Conservation (phyloP, 2,329 filamentous ascomycete species). For the Stachybotrys chartarum region DNA sequence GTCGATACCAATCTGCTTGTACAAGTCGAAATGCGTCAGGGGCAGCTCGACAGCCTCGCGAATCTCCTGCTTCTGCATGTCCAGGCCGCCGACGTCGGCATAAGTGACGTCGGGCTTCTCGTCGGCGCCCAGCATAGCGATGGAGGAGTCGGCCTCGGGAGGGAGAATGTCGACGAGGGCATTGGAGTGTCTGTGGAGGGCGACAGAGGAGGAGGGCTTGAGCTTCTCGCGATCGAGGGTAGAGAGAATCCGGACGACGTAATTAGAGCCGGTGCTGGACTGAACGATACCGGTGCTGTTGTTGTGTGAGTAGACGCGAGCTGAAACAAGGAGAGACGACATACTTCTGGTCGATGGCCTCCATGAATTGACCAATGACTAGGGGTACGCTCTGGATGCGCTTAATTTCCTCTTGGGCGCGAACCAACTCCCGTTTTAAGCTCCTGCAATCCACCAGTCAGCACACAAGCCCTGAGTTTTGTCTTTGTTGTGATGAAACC, state of each 20-base stretch:
- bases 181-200: slow-evolving; percentile 96
- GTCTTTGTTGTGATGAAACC: slow-evolving; percentile 4
- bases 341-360: slow-evolving; percentile 98
- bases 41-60: slow-evolving; percentile 95
- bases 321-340: slow-evolving; percentile 13
- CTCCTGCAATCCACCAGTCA: slow-evolving; percentile 48
- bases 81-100: slow-evolving; percentile 91
- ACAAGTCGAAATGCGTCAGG: slow-evolving; percentile 94
- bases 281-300: slow-evolving; percentile 95
- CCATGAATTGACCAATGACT: slow-evolving; percentile 99
- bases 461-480: not conserved
- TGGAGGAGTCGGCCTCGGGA: slow-evolving; percentile 97
- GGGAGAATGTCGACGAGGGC: slow-evolving; percentile 96
- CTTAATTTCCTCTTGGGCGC: slow-evolving; percentile 99
- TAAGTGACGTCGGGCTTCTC: slow-evolving; percentile 99
- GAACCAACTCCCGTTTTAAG: slow-evolving; percentile 92
- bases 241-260: slow-evolving; percentile 95
- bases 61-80: slow-evolving; percentile 99
- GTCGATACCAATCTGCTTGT: slow-evolving; percentile 98
- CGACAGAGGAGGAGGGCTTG: slow-evolving; percentile 95
- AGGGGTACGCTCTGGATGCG: slow-evolving; percentile 96
- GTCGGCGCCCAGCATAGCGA: slow-evolving; percentile 92
- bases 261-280: slow-evolving; percentile 96
- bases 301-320: not conserved
- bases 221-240: slow-evolving; percentile 97